phyloP scores from a whole-genome alignment of 371 early-diverging fungal genomes.

The Zychaea mexicana region DNA sequence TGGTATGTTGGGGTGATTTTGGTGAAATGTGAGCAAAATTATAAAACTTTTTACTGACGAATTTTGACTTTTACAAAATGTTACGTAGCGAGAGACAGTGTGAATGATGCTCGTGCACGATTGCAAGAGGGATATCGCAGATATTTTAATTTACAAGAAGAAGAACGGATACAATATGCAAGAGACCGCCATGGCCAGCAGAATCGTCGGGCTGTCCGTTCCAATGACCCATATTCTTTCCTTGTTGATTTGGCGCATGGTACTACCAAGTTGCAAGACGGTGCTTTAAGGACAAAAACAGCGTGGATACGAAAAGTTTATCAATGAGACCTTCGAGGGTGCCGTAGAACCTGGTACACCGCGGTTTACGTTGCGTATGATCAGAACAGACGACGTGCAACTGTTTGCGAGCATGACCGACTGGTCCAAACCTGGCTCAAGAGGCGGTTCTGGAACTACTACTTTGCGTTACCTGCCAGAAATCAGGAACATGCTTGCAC shows the following conservation, averaged over 20 bases:
- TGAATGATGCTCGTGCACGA: too few relatives aligned
- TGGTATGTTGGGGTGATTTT: too few relatives aligned
- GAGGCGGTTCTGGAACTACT: background rate
- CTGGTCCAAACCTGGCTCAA: background rate
- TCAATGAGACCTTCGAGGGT: background rate
- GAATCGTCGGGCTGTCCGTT: too few relatives aligned
- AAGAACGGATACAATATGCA: too few relatives aligned
- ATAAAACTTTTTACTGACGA: too few relatives aligned
- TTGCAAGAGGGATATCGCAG: too few relatives aligned
- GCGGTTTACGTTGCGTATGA: background rate
- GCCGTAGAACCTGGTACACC: background rate
- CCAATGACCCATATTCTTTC: background rate
- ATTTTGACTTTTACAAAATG: too few relatives aligned
- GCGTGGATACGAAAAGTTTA: background rate
- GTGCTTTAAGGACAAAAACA: background rate
- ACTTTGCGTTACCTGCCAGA: background rate
- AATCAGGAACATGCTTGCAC: background rate
- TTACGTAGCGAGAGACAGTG: too few relatives aligned
- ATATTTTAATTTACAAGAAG: too few relatives aligned
- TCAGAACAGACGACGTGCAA: background rate
- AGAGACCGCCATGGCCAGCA: too few relatives aligned
- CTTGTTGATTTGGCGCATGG: background rate
- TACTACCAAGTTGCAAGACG: background rate
- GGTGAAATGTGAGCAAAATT: too few relatives aligned
- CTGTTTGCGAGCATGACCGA: background rate